phyloP scores from a whole-genome alignment of 2,329 filamentous ascomycete genomes.

The Sclerotinia borealis region DNA sequence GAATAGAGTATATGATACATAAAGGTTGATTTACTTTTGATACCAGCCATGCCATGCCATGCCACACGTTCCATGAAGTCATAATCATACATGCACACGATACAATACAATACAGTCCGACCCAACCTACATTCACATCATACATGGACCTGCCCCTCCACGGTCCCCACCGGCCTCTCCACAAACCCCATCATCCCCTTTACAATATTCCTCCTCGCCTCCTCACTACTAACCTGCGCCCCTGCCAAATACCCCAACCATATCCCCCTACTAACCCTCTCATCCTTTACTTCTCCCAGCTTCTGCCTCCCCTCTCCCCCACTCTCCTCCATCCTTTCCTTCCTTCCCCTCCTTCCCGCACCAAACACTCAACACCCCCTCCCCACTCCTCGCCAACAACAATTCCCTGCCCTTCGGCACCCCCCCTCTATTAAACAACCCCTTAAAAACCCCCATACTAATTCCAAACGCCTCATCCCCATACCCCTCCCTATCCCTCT shows the following conservation, averaged over 20 bases:
- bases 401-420: conserved; percentile 77
- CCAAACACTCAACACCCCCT: conserved; percentile 61
- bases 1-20: conserved; percentile 7
- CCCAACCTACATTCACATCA: neutral
- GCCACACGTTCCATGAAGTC: neutral
- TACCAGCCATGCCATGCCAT: neutral
- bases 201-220: conserved; percentile 73
- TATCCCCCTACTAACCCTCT: conserved; percentile 71
- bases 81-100: neutral
- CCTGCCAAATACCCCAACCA: conserved; percentile 91
- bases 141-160: conserved; percentile 64
- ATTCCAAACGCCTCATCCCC: conserved; percentile 70
- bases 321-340: conserved; percentile 35
- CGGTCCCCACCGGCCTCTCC: conserved; percentile 78
- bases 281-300: conserved; percentile 71
- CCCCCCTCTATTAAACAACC: conserved; percentile 71
- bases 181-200: conserved; percentile 85
- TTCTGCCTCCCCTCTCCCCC: conserved; percentile 35
- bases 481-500: conserved; percentile 42
- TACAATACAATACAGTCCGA: neutral
- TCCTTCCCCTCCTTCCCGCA: conserved; percentile 56
- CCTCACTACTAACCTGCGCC: conserved; percentile 78
- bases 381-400: conserved; percentile 60
- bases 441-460: conserved; percentile 72
- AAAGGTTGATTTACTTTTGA: neutral